These are phyloP conservation scores for Oryza glumipatula DNA, from an alignment of 176 grass and related monocot genomes.

Conservation along the genomic window DNA sequence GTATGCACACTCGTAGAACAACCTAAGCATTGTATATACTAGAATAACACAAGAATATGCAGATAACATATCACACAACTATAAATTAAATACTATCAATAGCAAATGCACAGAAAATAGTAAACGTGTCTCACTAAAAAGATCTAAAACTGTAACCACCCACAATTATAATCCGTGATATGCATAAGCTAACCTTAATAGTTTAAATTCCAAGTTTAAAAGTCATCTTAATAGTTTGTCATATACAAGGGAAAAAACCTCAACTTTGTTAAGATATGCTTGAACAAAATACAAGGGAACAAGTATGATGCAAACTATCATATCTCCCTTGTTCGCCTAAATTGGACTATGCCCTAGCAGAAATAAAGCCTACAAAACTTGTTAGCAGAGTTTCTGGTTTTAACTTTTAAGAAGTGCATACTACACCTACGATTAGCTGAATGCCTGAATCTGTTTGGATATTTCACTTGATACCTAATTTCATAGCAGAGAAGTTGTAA, in stretches of 20 bases:
- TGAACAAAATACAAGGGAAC: not conserved
- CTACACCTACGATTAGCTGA: slow-evolving; percentile 19
- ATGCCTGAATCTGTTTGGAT: not conserved
- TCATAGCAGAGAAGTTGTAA: slow-evolving; percentile 23
- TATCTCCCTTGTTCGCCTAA: not conserved
- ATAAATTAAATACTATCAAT: slow-evolving; percentile 28
- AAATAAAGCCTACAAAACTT: not conserved
- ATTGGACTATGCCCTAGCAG: not conserved
- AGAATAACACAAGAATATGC: slow-evolving; percentile 29
- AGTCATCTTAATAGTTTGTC: not conserved
- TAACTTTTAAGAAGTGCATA: not conserved
- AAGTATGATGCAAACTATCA: not conserved
- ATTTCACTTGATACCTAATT: not conserved
- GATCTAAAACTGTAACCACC: not conserved
- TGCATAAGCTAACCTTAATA: not conserved
- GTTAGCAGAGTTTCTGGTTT: not conserved
- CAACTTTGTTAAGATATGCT: not conserved
- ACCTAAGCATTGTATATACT: not conserved
- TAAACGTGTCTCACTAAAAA: not conserved
- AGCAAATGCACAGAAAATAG: slow-evolving; percentile 1
- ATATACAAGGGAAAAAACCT: not conserved
- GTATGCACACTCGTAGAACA: slow-evolving; percentile 17
- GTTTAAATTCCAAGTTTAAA: not conserved
- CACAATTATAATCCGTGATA: not conserved
- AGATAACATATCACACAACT: slow-evolving; percentile 36